Base-by-base conservation (phyloP, 345 rosid genomes). In the Angophora floribunda region DNA sequence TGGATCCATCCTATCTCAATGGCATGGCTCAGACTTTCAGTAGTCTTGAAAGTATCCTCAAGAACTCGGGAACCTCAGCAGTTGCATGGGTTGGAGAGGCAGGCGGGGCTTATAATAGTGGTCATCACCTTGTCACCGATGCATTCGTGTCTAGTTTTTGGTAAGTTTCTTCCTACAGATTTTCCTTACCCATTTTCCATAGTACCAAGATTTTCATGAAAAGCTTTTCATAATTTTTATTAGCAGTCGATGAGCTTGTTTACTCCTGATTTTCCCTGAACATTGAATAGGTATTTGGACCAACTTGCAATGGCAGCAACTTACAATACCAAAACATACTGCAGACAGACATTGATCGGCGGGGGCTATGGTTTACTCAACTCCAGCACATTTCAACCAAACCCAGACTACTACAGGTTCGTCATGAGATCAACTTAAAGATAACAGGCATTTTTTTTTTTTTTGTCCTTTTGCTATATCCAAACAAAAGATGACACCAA, bases 71-170 rank as follows among this genome's bases (percentile, higher is more conserved):
- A 70, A 91, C 92, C 87, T 79, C 88, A 45, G 93, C 95, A 10
- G 94, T 92, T 53, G 94, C 96, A 57, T 94, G 97, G 96, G 93
- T 94, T 85, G 93, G 97, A 26, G 96, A 95, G 89, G 94, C 96
- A 44, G 96, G 97, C 12, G 97, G 94, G 63, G 96, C 95, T 50
- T 91, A 89, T 86, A 93, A 90, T 89, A 86, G 97, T 9, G 96
- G 96, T 86, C 92, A 13, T 45, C 90, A 92, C 90, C 93, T 87
- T 7, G 96, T 94, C 82, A 91, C 94, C 17, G 91, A 94, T 86
- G 90, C 97, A 41, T 94, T 94, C 89, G 93, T 91, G 49, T 91
- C 91, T 75, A 91, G 95, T 75, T 94, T 95, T 91, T 95, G 96
- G 97, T 92, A 89, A 79, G 36, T 24, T 22, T 28, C 47, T 11